These are phyloP conservation scores for Cryptosporidium viatorum DNA, from an alignment of 169 alveolate species.

Conservation along the genomic window DNA sequence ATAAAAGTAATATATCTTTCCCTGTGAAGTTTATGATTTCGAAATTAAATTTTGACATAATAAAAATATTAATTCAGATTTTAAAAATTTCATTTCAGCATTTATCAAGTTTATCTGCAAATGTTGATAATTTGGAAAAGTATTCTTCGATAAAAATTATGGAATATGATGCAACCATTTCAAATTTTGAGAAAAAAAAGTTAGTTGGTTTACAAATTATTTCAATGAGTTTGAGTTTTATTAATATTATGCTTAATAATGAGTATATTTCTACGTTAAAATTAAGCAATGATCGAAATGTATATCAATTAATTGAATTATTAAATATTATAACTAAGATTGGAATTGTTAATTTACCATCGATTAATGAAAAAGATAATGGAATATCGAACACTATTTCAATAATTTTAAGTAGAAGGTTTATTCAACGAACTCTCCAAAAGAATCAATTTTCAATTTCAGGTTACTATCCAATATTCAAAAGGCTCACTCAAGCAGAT, in stretches of 20 bases:
- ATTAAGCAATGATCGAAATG: neutral
- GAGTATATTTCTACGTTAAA: constrained; percentile 3
- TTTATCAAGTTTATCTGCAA: neutral
- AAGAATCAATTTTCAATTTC: neutral
- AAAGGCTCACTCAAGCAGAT: constrained; percentile 33
- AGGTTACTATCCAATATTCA: constrained; percentile 22
- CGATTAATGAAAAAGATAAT: neutral
- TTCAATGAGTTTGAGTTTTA: constrained; percentile 25
- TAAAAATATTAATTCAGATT: neutral
- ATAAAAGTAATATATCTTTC: neutral
- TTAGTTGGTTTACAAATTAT: constrained; percentile 12
- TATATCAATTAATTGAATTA: neutral
- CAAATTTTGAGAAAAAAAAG: constrained; percentile 6
- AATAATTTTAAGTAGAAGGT: constrained; percentile 26
- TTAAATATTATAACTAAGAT: neutral
- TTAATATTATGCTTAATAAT: neutral
- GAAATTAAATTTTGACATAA: neutral
- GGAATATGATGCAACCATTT: constrained; percentile 8
- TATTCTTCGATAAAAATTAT: neutral
- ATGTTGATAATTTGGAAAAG: neutral
- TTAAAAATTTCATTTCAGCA: neutral
- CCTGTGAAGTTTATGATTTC: constrained; percentile 10
- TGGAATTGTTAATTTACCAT: constrained; percentile 25
- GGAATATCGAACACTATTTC: neutral
- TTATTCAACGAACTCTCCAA: constrained; percentile 12